phyloP scores from a whole-genome alignment of 1,139 yeast genomes.

The Pneumocystis wakefieldiae region DNA sequence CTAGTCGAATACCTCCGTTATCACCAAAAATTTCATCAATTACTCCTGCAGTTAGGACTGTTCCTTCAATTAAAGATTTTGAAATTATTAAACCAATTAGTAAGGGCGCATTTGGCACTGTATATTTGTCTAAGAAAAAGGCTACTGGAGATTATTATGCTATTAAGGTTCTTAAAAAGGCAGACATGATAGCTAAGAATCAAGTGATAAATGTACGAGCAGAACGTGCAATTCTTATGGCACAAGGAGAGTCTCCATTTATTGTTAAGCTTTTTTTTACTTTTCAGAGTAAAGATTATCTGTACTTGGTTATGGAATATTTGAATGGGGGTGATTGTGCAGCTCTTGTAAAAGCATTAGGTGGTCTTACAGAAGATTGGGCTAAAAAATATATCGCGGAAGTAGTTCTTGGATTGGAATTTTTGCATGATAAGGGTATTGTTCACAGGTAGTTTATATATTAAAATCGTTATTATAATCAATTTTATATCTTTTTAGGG shows the following conservation, averaged over 20 bases:
- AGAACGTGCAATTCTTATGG: conserved; percentile 94
- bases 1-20: conserved; percentile 35
- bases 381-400: conserved; percentile 76
- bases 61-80: conserved; percentile 73
- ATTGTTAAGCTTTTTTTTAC: conserved; percentile 83
- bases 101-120: conserved; percentile 96
- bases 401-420: conserved; percentile 77
- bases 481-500: conserved; percentile 23
- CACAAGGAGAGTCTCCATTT: conserved; percentile 84
- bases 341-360: conserved; percentile 64
- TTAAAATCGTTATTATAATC: neutral
- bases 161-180: conserved; percentile 79
- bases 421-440: conserved; percentile 73
- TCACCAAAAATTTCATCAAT: conserved; percentile 69
- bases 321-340: conserved; percentile 94
- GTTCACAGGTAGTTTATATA: conserved; percentile 48
- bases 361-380: conserved; percentile 70
- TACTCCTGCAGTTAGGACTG: conserved; percentile 29
- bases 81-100: conserved; percentile 86
- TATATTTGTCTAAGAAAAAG: conserved; percentile 66
- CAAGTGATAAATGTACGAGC: conserved; percentile 89
- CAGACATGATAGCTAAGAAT: conserved; percentile 94
- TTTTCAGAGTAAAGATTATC: conserved; percentile 74
- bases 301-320: conserved; percentile 92
- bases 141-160: conserved; percentile 92